Base-by-base conservation (phyloP, 2,329 filamentous ascomycete genomes). In the Cercospora brassicicola region DNA sequence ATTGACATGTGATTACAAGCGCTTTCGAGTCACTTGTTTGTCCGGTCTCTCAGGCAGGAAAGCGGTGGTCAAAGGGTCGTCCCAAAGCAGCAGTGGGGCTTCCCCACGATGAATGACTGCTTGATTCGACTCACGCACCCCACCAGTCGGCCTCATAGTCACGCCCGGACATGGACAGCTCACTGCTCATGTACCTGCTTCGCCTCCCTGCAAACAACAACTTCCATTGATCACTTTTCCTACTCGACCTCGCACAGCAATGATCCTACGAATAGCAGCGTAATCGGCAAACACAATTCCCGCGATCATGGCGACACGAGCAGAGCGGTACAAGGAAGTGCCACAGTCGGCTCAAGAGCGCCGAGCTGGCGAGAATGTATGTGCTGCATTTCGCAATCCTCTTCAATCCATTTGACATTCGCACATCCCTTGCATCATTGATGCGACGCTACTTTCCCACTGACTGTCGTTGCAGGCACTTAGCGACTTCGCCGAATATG, bases 401-500 rank as follows among this genome's bases (percentile, higher is more conserved):
- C 28, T 36, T 8, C 55, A 30, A 15, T 55, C 4, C 13, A 5
- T 13, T 59, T 36, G n/a, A 33, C 28, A 28, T 8, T 59, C 11
- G 30, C 30, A 0, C 28, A 28, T 20, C 31, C 18, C 48, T 20
- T 59, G 55, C 55, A 59, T 15, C 8, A 36, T 31, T 33, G 30
- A 13, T 18, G 13, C 55, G 31, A 28, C 11, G 28, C n/a, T 57
- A 8, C 18, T 59, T 11, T 15, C 15, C 20, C 1, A 10, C 39
- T 62, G 39, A 62, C 15, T 36, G 39, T 48, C 28, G 18, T 30
- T 11, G 10, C 69, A 89, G 87, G 94, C 94, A 11, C 86, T 99
- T 65, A 95, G 91, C 83, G 95, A 98, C 75, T 99, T 99, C 79
- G 93, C 94, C 79, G 95, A 99, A 76, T 98, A 97, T 76, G 95